Evolutionary conservation across 805 yeast species (phyloP), one percentile per base, ranked within the genome.

Genomic region (Candida incommunis): DNA sequence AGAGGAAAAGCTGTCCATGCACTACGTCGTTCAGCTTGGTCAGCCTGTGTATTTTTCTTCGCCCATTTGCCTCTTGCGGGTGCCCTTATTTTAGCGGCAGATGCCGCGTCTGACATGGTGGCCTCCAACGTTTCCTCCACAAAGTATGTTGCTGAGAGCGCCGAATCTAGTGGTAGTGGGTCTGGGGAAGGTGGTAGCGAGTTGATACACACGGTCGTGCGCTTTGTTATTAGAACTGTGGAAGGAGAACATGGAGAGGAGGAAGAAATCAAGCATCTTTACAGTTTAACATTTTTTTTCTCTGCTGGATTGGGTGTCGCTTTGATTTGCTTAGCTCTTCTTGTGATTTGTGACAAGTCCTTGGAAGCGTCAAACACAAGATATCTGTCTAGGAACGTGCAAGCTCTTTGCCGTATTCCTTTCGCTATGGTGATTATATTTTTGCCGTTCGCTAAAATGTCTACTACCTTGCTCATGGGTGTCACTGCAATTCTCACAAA

Each of bases 231-330:
- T 5, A 31, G 37, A 16, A 18, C 37, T 5, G 37, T 31, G 37
- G 37, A 31, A 18, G 18, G 37, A 9, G 37, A 31, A 7, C 18
- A 46, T 13, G 45, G 42, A 20, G 61, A 54, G 22, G 68, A 64
- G 18, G 64, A 57, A 26, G 69, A 62, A 43, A 52, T 58, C 2
- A 56, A 53, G 40, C 50, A 63, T 22, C 42, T 23, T 45, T 60
- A 63, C 42, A 76, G 73, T 2, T 59, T 74, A 13, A 54, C 73
- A 21, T 66, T 74, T 44, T 74, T 63, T 52, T 74, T 74, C 53
- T 69, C 75, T 4, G 78, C 75, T 1, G 80, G 80, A 2, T 49
- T 77, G 1, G 65, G 71, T 43, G 63, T 74, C 2, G 61, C 76
- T 0, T 51, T 78, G 41, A 9, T 64, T 0, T 53, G 63, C 2